Conservation (phyloP, 352 stramenopile species). For the Phytopythium oedochilum region DNA sequence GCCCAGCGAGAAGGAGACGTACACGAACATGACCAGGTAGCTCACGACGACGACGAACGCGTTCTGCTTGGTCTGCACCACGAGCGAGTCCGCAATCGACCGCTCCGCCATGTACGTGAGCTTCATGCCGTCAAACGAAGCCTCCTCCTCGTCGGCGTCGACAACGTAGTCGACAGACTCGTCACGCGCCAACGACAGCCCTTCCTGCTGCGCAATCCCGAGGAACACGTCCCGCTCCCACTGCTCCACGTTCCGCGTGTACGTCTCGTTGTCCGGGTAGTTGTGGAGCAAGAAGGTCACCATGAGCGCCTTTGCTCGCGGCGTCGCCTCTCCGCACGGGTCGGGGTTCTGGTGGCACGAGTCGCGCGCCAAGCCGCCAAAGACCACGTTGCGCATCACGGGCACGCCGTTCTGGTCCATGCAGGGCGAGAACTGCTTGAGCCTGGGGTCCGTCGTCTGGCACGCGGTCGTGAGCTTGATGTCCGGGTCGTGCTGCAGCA, state of each 20-base stretch:
- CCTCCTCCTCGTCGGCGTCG: constrained; percentile 17
- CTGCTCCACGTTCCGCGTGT: constrained; percentile 60
- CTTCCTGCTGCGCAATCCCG: constrained; percentile 16
- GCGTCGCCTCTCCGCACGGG: constrained; percentile 76
- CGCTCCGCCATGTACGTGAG: constrained; percentile 85
- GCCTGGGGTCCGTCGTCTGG: constrained; percentile 59
- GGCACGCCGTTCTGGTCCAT: constrained; percentile 90
- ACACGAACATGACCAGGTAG: constrained; percentile 90
- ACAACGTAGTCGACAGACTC: constrained; percentile 12
- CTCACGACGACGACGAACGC: constrained; percentile 84
- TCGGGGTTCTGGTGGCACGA: constrained; percentile 75
- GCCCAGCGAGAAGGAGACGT: constrained; percentile 83
- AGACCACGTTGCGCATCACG: constrained; percentile 87
- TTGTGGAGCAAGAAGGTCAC: constrained; percentile 88
- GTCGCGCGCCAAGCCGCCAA: constrained; percentile 65
- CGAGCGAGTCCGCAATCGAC: constrained; percentile 77
- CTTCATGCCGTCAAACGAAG: constrained; percentile 43
- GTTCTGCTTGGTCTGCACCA: constrained; percentile 86
- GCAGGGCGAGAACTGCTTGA: constrained; percentile 60
- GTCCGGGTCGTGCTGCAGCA: constrained; percentile 62
- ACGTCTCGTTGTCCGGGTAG: constrained; percentile 64
- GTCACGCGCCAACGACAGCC: constrained; percentile 8
- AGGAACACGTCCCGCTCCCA: constrained; percentile 86
- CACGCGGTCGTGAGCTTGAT: constrained; percentile 87
- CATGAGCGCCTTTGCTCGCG: constrained; percentile 70